These are phyloP conservation scores for Nakaseomyces uthaithaninus DNA, from an alignment of 1,139 yeast genomes.

Conservation along the genomic window DNA sequence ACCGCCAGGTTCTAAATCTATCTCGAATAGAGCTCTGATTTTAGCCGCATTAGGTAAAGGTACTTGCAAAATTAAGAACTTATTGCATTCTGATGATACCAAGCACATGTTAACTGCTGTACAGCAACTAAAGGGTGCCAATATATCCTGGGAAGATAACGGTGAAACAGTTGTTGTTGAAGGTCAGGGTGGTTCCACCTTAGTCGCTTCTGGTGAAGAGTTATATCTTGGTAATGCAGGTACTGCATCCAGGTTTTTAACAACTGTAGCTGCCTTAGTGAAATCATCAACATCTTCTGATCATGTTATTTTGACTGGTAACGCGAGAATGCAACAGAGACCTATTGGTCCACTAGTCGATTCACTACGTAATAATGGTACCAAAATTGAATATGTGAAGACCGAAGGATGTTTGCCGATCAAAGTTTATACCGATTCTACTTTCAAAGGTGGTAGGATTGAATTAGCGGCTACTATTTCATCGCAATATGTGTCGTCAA, in stretches of 20 bases:
- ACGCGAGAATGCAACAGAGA: constrained; percentile 94
- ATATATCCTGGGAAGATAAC: constrained; percentile 68
- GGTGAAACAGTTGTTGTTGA: constrained; percentile 79
- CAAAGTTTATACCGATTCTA: constrained; percentile 57
- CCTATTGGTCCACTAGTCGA: constrained; percentile 96
- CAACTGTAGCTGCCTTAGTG: constrained; percentile 83
- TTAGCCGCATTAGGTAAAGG: constrained; percentile 90
- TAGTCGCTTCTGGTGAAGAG: constrained; percentile 49
- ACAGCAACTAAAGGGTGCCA: constrained; percentile 69
- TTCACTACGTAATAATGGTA: constrained; percentile 76
- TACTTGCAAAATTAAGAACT: constrained; percentile 69
- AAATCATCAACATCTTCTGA: constrained; percentile 37
- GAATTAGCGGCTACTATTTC: constrained; percentile 94
- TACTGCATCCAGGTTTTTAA: constrained; percentile 90
- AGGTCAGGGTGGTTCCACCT: constrained; percentile 77
- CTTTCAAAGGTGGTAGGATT: constrained; percentile 82
- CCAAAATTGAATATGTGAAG: constrained; percentile 62
- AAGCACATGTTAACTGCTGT: constrained; percentile 92
- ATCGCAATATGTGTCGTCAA: constrained; percentile 93
- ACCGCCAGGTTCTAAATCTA: constrained; percentile 97
- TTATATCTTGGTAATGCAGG: constrained; percentile 96
- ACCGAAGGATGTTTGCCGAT: constrained; percentile 81
- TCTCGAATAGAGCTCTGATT: constrained; percentile 87
- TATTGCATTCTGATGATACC: constrained; percentile 92
- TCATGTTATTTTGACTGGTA: constrained; percentile 73